Evolutionary conservation across 1,284 basidiomycete genomes (phyloP).

Genomic region (Macrocystidia cucumis): DNA sequence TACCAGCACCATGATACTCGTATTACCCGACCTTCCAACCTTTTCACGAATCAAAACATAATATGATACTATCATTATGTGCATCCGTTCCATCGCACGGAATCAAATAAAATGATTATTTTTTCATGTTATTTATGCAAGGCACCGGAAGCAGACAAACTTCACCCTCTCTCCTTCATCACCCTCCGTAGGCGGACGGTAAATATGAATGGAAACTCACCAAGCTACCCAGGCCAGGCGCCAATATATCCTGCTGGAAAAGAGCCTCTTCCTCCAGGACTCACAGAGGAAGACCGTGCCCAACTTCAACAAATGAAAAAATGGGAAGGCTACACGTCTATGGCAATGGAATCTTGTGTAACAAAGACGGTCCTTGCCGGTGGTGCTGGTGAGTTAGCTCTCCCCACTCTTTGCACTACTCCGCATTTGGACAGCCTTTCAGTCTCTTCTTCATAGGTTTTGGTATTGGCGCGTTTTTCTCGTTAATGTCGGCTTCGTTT

Average conservation of each 20-base stretch:
- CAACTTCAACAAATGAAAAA: conserved; percentile 64
- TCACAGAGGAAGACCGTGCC: conserved; percentile 74
- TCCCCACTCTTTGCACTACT: neutral
- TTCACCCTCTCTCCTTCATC: neutral
- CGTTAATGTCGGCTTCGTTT: conserved; percentile 92
- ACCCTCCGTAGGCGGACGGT: neutral
- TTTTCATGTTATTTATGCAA: neutral
- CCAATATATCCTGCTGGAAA: conserved; percentile 50
- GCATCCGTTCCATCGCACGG: neutral
- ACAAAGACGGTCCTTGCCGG: conserved; percentile 79
- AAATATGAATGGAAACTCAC: conserved; percentile 13
- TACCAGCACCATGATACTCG: too few species aligned
- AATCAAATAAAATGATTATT: neutral
- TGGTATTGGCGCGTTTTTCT: conserved; percentile 92
- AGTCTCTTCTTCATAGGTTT: conserved; percentile 50
- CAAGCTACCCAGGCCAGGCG: conserved; percentile 26
- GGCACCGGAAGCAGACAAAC: neutral
- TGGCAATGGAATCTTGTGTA: conserved; percentile 80
- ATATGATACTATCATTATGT: neutral
- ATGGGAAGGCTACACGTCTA: conserved; percentile 63
- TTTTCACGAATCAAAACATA: neutral
- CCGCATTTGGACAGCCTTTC: neutral
- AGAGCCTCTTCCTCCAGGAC: conserved; percentile 77
- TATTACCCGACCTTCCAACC: neutral
- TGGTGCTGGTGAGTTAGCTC: conserved; percentile 55